Evolutionary conservation across 169 alveolate species (phyloP), one percentile per base, ranked within the genome.

Genomic region (Neospora caninum): DNA sequence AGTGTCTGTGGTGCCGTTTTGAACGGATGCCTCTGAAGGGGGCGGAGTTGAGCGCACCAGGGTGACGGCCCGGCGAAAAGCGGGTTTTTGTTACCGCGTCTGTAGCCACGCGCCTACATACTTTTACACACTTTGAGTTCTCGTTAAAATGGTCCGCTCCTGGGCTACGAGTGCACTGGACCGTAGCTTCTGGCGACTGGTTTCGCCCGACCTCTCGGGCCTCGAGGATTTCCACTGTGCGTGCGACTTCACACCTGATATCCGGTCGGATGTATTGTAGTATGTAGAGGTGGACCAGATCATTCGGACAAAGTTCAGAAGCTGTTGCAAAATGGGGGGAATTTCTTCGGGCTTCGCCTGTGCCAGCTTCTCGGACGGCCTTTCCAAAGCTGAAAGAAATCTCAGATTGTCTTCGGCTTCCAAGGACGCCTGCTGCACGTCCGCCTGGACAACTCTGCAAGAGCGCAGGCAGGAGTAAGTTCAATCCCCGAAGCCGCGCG

Each of bases 271-370:
- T 25, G 99, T 97, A 95, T 97, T 98, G 95, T 98, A 98, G 92
- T 97, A 96, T 38, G 97, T 96, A 80, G 98, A 97, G 84, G 96
- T 95, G 67, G 98, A 98, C 98, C 99, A 98, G 86, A 98, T 98
- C 84, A 97, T 96, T 91, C 99, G 97, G 20, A 98, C 99, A 88
- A 97, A 96, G 96, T 97, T 97, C 94, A 98, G 96, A 4, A 98
- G 97, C 95, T 97, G 98, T 0, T 98, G 98, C 22, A 98, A 95
- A 34, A 98, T 88, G 41, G 96, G 97, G 38, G 99, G 98, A 54
- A 98, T 98, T 91, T 98, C 99, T 84, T 93, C 95, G 7, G 99
- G 98, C 73, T 97, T 97, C 53, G 98, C 97, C 94, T 96, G 96
- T 42, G 97, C 97, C 84, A 98, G 96, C 92, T 96, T 95, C 95